These are phyloP conservation scores for Chlorophyllum brunneum DNA, from an alignment of 768 basidiomycete species.

Conservation along the genomic window DNA sequence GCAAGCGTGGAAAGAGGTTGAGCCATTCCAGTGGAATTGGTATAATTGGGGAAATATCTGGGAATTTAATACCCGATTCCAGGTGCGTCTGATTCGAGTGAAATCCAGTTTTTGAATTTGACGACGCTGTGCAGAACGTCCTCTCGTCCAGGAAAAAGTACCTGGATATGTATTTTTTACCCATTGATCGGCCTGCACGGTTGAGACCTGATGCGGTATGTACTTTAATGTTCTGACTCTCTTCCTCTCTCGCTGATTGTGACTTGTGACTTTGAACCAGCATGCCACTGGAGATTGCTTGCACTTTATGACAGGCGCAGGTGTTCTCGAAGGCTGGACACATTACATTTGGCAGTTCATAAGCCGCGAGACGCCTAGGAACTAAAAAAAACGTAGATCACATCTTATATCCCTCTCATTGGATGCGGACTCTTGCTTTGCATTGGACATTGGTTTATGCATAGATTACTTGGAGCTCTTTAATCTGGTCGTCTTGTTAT, in stretches of 20 bases:
- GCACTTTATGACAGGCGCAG: slow-evolving; percentile 45
- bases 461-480: too few species aligned
- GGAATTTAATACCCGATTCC: slow-evolving; percentile 53
- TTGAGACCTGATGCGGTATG: slow-evolving; percentile 64
- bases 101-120: not conserved
- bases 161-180: slow-evolving; percentile 53
- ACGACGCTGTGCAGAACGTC: slow-evolving; percentile 29
- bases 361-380: slow-evolving; percentile 20
- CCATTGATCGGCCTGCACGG: slow-evolving; percentile 58
- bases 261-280: slow-evolving; percentile 18
- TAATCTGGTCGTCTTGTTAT: too few species aligned
- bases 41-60: slow-evolving; percentile 66
- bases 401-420: not conserved
- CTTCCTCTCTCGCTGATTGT: not conserved
- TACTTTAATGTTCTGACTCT: slow-evolving; percentile 13
- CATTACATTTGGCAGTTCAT: slow-evolving; percentile 48
- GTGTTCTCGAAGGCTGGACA: slow-evolving; percentile 47
- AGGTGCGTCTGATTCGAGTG: slow-evolving; percentile 33
- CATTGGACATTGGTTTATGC: not conserved
- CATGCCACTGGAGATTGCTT: slow-evolving; percentile 42
- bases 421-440: not conserved
- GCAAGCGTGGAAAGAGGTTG: slow-evolving; percentile 42
- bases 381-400: not conserved
- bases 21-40: slow-evolving; percentile 43
- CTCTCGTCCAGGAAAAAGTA: slow-evolving; percentile 34